phyloP scores from a whole-genome alignment of 2,329 filamentous ascomycete genomes.

The Fusarium denticulatum region DNA sequence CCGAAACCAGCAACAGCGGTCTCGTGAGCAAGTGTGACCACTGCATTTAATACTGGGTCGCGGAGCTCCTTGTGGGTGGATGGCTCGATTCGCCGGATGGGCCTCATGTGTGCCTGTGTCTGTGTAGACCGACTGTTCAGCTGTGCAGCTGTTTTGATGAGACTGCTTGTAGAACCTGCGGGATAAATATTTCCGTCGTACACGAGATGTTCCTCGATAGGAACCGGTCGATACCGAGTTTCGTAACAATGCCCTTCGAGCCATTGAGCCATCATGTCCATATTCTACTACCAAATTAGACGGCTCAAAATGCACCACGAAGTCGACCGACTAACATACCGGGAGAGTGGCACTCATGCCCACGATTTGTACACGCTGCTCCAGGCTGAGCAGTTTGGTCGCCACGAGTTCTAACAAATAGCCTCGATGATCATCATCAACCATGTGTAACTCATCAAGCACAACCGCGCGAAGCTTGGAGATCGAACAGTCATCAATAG shows the following conservation, averaged over 20 bases:
- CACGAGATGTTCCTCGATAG: slow-evolving; percentile 78
- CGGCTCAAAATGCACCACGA: not conserved
- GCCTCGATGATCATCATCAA: slow-evolving; percentile 79
- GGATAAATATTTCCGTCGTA: slow-evolving; percentile 75
- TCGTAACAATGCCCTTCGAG: slow-evolving; percentile 76
- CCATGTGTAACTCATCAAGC: slow-evolving; percentile 84
- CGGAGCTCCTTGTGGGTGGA: slow-evolving; percentile 70
- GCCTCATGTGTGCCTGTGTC: slow-evolving; percentile 50
- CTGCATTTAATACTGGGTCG: slow-evolving; percentile 74
- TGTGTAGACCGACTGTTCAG: slow-evolving; percentile 50
- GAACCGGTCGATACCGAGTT: slow-evolving; percentile 78
- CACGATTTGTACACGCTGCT: slow-evolving; percentile 74
- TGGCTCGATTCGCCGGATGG: slow-evolving; percentile 60
- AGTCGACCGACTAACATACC: slow-evolving; percentile 53
- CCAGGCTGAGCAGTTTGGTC: slow-evolving; percentile 76
- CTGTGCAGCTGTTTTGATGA: slow-evolving; percentile 67
- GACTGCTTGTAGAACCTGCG: slow-evolving; percentile 62
- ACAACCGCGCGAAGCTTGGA: slow-evolving; percentile 73
- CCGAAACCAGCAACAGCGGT: slow-evolving; percentile 76
- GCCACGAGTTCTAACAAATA: slow-evolving; percentile 80
- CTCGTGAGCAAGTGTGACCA: slow-evolving; percentile 75
- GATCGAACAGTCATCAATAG: slow-evolving; percentile 76
- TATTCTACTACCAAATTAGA: slow-evolving; percentile 63
- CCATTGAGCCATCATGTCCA: slow-evolving; percentile 74
- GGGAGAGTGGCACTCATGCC: slow-evolving; percentile 84